A percentile compares a stretch with the other conserved stretches of the same genome.
Conservation (phyloP, 2,329 filamentous ascomycete species). For the Xylaria sp. region DNA sequence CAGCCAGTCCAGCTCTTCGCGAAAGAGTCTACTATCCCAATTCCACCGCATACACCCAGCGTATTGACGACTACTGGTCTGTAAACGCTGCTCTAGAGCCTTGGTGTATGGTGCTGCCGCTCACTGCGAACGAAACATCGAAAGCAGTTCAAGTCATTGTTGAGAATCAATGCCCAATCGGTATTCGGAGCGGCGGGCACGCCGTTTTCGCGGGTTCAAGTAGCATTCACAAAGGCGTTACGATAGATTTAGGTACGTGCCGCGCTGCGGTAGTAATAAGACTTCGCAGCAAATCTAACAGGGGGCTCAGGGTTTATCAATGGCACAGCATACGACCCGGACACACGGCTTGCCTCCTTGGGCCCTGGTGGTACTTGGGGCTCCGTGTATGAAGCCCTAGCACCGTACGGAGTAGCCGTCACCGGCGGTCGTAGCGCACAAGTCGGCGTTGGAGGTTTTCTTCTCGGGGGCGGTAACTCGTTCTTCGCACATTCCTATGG, state of each 20-base stretch:
- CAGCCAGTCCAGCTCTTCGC: background rate
- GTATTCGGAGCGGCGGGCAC: background rate
- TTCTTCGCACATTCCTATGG: background rate
- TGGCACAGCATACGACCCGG: slow-evolving; percentile 5
- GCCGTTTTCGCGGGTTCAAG: background rate
- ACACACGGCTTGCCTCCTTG: background rate
- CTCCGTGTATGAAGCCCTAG: background rate
- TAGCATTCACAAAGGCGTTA: background rate
- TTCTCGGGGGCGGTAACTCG: slow-evolving; percentile 3
- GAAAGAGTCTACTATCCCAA: slow-evolving; percentile 1
- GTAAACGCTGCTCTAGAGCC: background rate
- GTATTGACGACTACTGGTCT: background rate
- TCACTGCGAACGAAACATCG: background rate
- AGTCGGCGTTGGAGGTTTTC: slow-evolving; percentile 5
- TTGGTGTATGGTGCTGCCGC: background rate
- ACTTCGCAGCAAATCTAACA: background rate
- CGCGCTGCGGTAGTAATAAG: too few species aligned
- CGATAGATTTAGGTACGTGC: background rate
- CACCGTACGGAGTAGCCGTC: background rate
- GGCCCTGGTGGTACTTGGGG: background rate
- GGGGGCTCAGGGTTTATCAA: background rate
- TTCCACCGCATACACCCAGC: background rate
- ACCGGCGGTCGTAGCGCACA: background rate
- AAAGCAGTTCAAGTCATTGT: background rate
- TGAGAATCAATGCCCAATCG: background rate